Percentiles rank a stretch among this genome's conserved stretches.
Conservation (phyloP, 1,139 yeast genomes). For the Pichia sp. region DNA sequence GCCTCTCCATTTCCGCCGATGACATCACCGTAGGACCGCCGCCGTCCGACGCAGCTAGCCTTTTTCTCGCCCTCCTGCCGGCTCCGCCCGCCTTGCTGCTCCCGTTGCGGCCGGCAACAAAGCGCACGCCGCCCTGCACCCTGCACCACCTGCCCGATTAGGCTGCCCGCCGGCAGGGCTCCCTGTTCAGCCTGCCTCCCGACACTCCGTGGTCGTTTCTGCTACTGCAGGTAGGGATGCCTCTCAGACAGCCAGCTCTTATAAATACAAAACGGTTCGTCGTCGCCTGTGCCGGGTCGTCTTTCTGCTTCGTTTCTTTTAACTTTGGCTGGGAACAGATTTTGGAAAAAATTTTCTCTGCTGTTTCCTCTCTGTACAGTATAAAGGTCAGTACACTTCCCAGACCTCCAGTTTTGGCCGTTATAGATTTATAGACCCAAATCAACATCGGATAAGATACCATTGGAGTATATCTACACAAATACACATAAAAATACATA, state of each 20-base stretch:
- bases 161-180: neutral
- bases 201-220: neutral
- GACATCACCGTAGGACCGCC: neutral
- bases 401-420: neutral
- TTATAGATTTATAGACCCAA: neutral
- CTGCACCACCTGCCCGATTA: too few relatives aligned
- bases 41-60: neutral
- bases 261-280: neutral
- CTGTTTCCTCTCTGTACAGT: neutral
- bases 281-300: neutral
- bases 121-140: too few relatives aligned
- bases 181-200: neutral
- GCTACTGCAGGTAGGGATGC: neutral
- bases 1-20: neutral
- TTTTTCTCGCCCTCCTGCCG: too few relatives aligned
- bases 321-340: neutral
- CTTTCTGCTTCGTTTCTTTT: neutral
- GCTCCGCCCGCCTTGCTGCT: too few relatives aligned
- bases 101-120: too few relatives aligned
- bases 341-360: neutral
- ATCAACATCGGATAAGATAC: neutral
- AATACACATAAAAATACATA: neutral
- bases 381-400: neutral
- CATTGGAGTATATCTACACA: neutral
- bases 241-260: neutral